Base-by-base conservation (phyloP, 2,329 filamentous ascomycete species). In the Alternaria arborescens region DNA sequence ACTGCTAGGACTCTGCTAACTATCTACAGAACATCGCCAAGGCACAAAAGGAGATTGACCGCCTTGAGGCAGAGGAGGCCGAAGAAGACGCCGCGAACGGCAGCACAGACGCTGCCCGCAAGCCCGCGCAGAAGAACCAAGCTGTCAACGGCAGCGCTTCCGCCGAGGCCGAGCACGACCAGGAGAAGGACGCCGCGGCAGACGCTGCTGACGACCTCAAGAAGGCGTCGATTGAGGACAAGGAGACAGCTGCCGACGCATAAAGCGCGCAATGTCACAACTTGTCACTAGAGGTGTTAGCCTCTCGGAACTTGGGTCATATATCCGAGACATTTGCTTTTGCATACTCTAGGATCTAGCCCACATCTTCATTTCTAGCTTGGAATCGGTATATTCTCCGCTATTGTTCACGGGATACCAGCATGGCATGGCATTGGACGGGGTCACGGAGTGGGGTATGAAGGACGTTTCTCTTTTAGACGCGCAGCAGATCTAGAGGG, bases 21-120 rank as follows among this genome's bases (percentile, higher is more conserved):
- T 5, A 18, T 52, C 20, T 26, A 24, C 32, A 98, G 95, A 99
- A 99, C 85, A 90, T 98, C 63, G 92, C 93, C 66, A 97, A 97
- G 82, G 95, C 95, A 63, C 91, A 97, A 85, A 94, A 94, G 81
- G 93, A 97, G 80, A 96, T 99, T 65, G 92, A 94, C 77, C 89
- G 89, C 70, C 87, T 98, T 43, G 87, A 89, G 70, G 82, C 85
- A 57, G 94, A 97, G 77, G 88, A 89, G 80, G 73, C 81, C n/a
- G 82, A 85, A 66, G 83, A 82, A 61, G 72, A 60, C 24, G 58
- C 47, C 11, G 36, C 77, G 60, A 79, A 83, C 64, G 81, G 82
- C 58, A 84, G 88, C 54, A 87, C 86, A 52, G 84, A 85, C 48
- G 78, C 78, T n/a, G 81, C 80, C 28, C 85, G 85, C 78, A 87